Conservation (phyloP, 305 asterid genomes). For the Solanum hybrid region DNA sequence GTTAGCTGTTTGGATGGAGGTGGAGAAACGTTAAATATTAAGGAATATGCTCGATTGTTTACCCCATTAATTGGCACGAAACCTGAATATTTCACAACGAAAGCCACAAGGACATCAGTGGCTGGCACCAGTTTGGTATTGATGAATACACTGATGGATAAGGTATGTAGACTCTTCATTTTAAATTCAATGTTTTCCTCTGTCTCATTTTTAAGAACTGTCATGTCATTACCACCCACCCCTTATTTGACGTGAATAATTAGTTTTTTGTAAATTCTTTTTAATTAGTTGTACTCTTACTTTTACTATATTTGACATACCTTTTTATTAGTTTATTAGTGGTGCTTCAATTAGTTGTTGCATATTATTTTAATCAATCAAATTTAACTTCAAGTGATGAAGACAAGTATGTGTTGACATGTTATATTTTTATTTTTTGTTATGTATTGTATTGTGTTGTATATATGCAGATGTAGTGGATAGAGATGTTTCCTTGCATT, state of each 20-base stretch:
- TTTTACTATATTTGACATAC: background rate
- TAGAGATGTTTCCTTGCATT: conserved; percentile 44
- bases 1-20: conserved; percentile 1
- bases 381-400: background rate
- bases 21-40: conserved; percentile 39
- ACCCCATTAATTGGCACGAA: conserved; percentile 20
- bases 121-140: conserved; percentile 16
- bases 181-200: background rate
- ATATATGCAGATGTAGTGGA: conserved; percentile 36
- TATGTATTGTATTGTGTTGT: background rate
- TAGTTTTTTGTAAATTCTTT: no score
- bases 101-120: conserved; percentile 35
- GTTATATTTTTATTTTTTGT: background rate
- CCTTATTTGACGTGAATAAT: background rate
- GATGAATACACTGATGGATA: conserved; percentile 44
- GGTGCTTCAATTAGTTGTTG: background rate
- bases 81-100: conserved; percentile 10
- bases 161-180: conserved; percentile 2
- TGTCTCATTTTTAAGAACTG: background rate
- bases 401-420: no score
- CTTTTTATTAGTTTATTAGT: background rate
- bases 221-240: background rate
- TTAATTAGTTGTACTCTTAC: background rate
- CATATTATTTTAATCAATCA: background rate
- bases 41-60: conserved; percentile 37